Percentiles rank a stretch among this genome's conserved stretches.
Evolutionary conservation across 2,329 filamentous ascomycete genomes (phyloP).

Genomic region (Fusarium sp.): DNA sequence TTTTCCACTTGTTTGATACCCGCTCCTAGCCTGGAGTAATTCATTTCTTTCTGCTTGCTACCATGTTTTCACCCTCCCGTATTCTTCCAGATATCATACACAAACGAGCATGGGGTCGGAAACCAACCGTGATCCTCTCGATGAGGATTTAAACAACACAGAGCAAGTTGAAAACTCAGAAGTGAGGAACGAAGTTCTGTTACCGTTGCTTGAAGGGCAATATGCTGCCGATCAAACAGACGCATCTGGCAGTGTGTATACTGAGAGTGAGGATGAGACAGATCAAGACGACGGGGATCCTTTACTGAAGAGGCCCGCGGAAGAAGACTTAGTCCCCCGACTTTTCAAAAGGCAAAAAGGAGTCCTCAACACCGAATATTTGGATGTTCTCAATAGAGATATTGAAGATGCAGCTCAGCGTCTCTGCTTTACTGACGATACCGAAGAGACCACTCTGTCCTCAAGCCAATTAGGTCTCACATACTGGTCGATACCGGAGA

Average conservation of each 20-base stretch:
- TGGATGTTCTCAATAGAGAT: constrained; percentile 67
- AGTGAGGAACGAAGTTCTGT: constrained; percentile 16
- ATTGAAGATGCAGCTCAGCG: constrained; percentile 65
- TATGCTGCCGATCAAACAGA: constrained; percentile 19
- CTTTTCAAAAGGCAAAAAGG: constrained; percentile 62
- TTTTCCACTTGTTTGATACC: not conserved
- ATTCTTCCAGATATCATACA: constrained; percentile 38
- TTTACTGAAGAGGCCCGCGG: constrained; percentile 50
- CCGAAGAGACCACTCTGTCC: constrained; percentile 48
- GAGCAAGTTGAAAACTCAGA: constrained; percentile 10
- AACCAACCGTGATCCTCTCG: constrained; percentile 34
- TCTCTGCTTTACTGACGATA: constrained; percentile 49
- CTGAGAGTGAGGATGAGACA: constrained; percentile 24
- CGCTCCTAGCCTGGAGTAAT: constrained; percentile 16
- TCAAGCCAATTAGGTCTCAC: constrained; percentile 75
- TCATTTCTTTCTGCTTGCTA: constrained; percentile 31
- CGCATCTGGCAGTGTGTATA: constrained; percentile 29
- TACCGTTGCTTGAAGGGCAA: not conserved
- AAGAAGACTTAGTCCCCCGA: constrained; percentile 38
- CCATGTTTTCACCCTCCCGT: constrained; percentile 47
- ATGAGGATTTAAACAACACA: constrained; percentile 27
- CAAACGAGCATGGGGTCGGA: constrained; percentile 50
- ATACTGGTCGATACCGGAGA: constrained; percentile 78
- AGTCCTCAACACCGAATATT: constrained; percentile 60
- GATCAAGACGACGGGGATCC: constrained; percentile 16